A percentile compares a stretch with the other conserved stretches of the same genome.
These are phyloP conservation scores for Schizophyllum amplum DNA, from an alignment of 1,284 basidiomycete genomes.

Conservation along the genomic window DNA sequence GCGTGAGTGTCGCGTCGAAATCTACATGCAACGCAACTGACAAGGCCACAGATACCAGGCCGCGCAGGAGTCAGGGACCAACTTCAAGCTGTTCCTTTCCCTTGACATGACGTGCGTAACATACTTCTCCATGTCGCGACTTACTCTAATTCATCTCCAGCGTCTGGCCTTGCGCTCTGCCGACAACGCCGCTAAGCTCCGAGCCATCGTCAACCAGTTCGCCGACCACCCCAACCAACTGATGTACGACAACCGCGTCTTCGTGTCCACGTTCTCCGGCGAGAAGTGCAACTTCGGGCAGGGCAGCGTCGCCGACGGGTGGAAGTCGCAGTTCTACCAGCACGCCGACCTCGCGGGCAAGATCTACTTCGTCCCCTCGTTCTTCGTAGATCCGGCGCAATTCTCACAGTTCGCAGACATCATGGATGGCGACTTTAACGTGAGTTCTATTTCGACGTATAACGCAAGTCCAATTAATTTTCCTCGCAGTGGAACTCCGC, in stretches of 20 bases:
- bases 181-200: slow-evolving; percentile 7
- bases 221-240: slow-evolving; percentile 14
- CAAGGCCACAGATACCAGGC: slow-evolving; percentile 37
- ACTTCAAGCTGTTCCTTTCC: slow-evolving; percentile 40
- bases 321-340: slow-evolving; percentile 18
- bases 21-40: not conserved
- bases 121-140: slow-evolving; percentile 13
- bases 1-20: slow-evolving; percentile 26
- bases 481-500: slow-evolving; percentile 33
- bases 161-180: slow-evolving; percentile 12
- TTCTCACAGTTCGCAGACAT: slow-evolving; percentile 20
- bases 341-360: slow-evolving; percentile 11
- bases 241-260: slow-evolving; percentile 10
- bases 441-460: slow-evolving; percentile 14
- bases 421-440: slow-evolving; percentile 36
- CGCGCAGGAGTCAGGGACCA: slow-evolving; percentile 23
- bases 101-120: slow-evolving; percentile 26
- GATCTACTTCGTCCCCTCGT: slow-evolving; percentile 28
- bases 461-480: slow-evolving; percentile 1
- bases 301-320: slow-evolving; percentile 15
- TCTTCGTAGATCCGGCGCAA: slow-evolving; percentile 33
- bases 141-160: not conserved
- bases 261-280: slow-evolving; percentile 21
- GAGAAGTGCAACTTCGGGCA: slow-evolving; percentile 17
- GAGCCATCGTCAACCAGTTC: slow-evolving; percentile 10